Evolutionary conservation across 202 grass and related monocot genomes (phyloP).

Genomic region (Saccharum hybrid): DNA sequence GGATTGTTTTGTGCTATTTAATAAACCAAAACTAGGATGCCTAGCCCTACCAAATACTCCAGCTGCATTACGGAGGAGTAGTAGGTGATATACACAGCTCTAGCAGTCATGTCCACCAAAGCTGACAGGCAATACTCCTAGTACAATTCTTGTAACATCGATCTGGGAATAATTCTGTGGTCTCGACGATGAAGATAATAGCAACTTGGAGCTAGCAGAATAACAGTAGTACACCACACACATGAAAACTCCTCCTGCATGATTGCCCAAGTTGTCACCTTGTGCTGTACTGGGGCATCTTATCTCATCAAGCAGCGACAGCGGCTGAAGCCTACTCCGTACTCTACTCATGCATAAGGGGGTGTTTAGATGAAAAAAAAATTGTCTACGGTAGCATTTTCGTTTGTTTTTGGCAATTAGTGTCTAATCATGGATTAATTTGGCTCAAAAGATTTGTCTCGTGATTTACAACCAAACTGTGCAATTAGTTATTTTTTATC

Average conservation of each 20-base stretch:
- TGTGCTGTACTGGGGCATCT: background rate
- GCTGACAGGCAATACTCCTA: background rate
- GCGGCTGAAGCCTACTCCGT: background rate
- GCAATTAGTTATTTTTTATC: too few relatives aligned
- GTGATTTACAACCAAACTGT: too few relatives aligned
- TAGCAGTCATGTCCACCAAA: conserved; percentile 28
- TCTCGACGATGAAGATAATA: background rate
- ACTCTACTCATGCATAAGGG: too few relatives aligned
- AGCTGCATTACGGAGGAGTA: conserved; percentile 2
- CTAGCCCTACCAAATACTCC: background rate
- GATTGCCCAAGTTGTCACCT: conserved; percentile 26
- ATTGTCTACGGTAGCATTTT: too few relatives aligned
- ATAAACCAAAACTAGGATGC: background rate
- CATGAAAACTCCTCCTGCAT: background rate
- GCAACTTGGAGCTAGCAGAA: background rate
- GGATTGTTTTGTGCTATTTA: conserved; percentile 3
- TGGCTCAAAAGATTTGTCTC: too few relatives aligned
- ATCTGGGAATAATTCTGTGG: background rate
- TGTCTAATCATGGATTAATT: too few relatives aligned
- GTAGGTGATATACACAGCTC: background rate
- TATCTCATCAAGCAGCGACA: background rate
- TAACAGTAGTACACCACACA: background rate
- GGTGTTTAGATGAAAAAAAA: too few relatives aligned
- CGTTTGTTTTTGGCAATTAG: too few relatives aligned
- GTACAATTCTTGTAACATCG: background rate